Evolutionary conservation across 495 filamentous ascomycete species (phyloP).

Genomic region (Trichoderma gamsii): DNA sequence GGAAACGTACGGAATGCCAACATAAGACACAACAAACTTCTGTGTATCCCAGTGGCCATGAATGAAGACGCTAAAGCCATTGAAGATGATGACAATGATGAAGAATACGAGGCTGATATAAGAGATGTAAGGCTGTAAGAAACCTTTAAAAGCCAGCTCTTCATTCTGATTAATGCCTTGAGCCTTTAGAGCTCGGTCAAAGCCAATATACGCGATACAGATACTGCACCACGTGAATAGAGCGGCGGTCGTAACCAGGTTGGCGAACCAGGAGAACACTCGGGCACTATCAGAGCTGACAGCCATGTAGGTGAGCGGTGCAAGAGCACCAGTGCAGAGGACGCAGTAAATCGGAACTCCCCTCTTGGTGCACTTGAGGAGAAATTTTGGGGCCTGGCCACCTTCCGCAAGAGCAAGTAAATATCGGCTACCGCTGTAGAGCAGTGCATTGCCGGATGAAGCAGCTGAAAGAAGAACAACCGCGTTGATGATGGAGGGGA

Average conservation of each 20-base stretch:
- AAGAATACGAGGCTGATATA: constrained; percentile 45
- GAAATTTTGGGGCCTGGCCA: constrained; percentile 15
- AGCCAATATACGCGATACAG: constrained; percentile 54
- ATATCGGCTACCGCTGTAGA: constrained; percentile 48
- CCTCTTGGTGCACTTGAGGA: constrained; percentile 47
- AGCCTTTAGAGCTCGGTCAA: constrained; percentile 44
- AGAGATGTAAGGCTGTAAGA: constrained; percentile 49
- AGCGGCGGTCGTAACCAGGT: constrained; percentile 27
- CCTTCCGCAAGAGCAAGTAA: constrained; percentile 29
- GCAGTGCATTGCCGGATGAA: constrained; percentile 40
- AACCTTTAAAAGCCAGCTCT: constrained; percentile 47
- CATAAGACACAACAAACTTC: constrained; percentile 2
- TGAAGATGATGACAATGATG: constrained; percentile 49
- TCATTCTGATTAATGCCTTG: constrained; percentile 39
- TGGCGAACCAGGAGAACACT: constrained; percentile 11
- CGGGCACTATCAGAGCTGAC: constrained; percentile 48
- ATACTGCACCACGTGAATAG: constrained; percentile 49
- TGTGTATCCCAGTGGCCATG: constrained; percentile 37
- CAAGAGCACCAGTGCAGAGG: constrained; percentile 35
- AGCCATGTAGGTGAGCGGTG: constrained; percentile 46
- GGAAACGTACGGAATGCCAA: constrained; percentile 15
- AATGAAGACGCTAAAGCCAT: constrained; percentile 60
- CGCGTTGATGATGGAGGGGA: constrained; percentile 61
- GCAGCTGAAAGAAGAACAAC: constrained; percentile 47
- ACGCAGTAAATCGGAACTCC: constrained; percentile 23